Base-by-base conservation (phyloP, 208 protist genomes). In the Leishmania tarentolae region DNA sequence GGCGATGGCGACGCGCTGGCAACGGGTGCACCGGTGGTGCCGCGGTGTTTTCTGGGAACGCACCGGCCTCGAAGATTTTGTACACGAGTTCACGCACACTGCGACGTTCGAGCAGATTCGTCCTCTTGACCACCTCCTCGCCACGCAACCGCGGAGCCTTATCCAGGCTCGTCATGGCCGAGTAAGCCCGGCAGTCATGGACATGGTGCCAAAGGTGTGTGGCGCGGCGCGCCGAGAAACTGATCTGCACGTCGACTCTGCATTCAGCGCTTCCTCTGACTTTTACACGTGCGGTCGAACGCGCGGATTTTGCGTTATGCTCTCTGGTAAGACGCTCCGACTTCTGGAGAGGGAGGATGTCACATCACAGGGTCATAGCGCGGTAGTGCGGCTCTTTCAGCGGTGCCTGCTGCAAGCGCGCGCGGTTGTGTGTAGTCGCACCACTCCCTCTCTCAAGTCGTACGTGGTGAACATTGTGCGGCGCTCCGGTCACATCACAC, bases 391-490 rank as follows among this genome's bases (percentile, higher is more conserved):
- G 11, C 75, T 90, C 59, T 93, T 95, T 78, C 78, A 78, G n/a
- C 24, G 78, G 42, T 88, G 89, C 24, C 65, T 95, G 44, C 76
- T 93, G 77, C 78, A 88, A 61, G 90, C 92, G 24, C 83, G 82
- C 59, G 88, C 90, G 17, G 90, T 95, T 19, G 88, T 95, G 37
- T 95, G 92, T 79, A 94, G 92, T 69, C 92, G 92, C 56, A 93
- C 90, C 47, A 80, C 92, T 15, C 92, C 92, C 59, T 78, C 91
- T 53, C 90, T 93, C 76, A 95, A 95, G 86, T 88, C 90, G 53
- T 87, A 87, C 76, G 80, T 93, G 70, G 92, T 93, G 80, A 76
- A 87, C 28, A 70, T 89, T 65, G 90, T 93, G 79, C 91, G 92
- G 37, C 77, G 85, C 17, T 79, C 89, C 8, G 88, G 87, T 24